Conservation (phyloP, 1,284 basidiomycete genomes). For the Boletus semigastroideus region DNA sequence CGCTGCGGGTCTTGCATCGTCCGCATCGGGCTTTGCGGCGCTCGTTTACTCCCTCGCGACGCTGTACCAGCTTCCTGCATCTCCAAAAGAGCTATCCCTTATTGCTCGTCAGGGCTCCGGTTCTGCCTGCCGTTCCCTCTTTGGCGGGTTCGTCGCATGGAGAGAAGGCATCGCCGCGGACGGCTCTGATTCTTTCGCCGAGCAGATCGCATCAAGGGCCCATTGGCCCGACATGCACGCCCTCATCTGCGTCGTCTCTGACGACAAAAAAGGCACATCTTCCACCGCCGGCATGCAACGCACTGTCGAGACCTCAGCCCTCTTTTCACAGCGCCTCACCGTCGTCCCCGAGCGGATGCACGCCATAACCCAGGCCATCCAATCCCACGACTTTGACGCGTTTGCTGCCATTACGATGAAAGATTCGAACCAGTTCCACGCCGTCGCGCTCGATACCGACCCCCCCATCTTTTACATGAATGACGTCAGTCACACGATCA, state of each 20-base stretch:
- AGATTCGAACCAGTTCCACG: constrained; percentile 99
- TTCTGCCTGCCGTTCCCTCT: constrained; percentile 96
- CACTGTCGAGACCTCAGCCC: constrained; percentile 88
- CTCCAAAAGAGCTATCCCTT: constrained; percentile 75
- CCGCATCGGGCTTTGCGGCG: constrained; percentile 95
- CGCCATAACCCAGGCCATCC: constrained; percentile 80
- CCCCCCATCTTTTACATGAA: constrained; percentile 99
- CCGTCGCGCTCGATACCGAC: constrained; percentile 93
- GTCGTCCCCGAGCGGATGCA: constrained; percentile 91
- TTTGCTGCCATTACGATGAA: constrained; percentile 95
- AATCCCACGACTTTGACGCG: constrained; percentile 77
- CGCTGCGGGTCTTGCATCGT: constrained; percentile 96
- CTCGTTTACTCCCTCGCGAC: constrained; percentile 87
- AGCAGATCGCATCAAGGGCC: constrained; percentile 81
- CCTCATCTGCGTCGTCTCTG: constrained; percentile 95
- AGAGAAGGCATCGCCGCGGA: constrained; percentile 55
- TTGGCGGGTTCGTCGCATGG: constrained; percentile 98
- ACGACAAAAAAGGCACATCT: constrained; percentile 95
- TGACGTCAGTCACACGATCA: constrained; percentile 88
- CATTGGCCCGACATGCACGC: constrained; percentile 98
- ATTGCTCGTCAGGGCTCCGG: constrained; percentile 98
- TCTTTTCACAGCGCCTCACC: constrained; percentile 90
- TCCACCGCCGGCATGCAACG: constrained; percentile 97
- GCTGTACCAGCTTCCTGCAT: constrained; percentile 81
- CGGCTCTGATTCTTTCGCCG: constrained; percentile 87